Evolutionary conservation across 129 eudicot genomes (phyloP).

Genomic region (Centaurea solstitialis): DNA sequence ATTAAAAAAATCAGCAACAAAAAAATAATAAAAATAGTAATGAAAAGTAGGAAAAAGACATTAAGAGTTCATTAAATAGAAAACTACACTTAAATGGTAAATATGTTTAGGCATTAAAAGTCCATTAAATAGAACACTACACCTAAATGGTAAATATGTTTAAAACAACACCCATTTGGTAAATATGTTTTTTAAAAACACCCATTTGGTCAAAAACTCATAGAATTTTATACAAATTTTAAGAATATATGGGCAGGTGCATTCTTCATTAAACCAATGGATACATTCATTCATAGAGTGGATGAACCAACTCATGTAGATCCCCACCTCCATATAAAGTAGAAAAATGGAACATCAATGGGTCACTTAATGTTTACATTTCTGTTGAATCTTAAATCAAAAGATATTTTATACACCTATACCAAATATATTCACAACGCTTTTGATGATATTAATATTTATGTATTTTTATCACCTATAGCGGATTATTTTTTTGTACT

Average conservation of each 20-base stretch:
- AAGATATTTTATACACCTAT: neutral
- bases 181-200: too few species aligned
- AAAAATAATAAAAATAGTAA: too few species aligned
- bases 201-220: too few species aligned
- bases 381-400: neutral
- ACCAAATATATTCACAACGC: neutral
- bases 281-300: slow-evolving; percentile 24
- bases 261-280: slow-evolving; percentile 12
- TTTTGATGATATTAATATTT: neutral
- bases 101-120: too few species aligned
- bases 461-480: too few species aligned
- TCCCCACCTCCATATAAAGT: slow-evolving; percentile 20
- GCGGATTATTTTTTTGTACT: neutral
- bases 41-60: too few species aligned
- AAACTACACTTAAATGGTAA: too few species aligned
- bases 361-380: neutral
- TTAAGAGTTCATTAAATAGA: too few species aligned
- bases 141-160: too few species aligned
- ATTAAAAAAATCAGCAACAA: too few species aligned
- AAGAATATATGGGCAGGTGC: slow-evolving; percentile 22
- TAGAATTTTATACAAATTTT: neutral
- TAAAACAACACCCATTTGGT: too few species aligned
- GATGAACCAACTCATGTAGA: slow-evolving; percentile 23
- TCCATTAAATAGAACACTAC: too few species aligned
- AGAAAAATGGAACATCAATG: neutral